Percentiles rank a stretch among this genome's conserved stretches.
These are phyloP conservation scores for Carex myosuroides DNA, from an alignment of 176 grass and related monocot genomes.

Conservation along the genomic window DNA sequence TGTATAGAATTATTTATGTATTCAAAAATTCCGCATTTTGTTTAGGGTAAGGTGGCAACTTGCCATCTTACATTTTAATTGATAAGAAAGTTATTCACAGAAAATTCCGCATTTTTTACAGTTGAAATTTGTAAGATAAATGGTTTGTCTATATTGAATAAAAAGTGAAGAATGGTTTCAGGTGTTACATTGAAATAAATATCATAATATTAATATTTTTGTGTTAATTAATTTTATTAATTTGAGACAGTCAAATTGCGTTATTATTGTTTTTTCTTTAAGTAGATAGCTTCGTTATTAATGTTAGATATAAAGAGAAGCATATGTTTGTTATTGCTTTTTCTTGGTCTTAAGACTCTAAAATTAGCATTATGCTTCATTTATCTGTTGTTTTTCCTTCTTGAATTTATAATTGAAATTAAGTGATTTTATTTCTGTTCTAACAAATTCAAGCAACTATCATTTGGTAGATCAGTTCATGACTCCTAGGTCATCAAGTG, in stretches of 20 bases:
- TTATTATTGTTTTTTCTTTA: background rate
- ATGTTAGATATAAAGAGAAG: background rate
- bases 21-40: background rate
- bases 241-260: background rate
- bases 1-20: background rate
- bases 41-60: too few species aligned
- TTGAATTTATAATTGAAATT: background rate
- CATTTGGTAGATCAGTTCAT: background rate
- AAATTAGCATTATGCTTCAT: background rate
- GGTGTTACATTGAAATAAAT: background rate
- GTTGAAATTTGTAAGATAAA: conserved; percentile 9
- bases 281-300: background rate
- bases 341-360: background rate
- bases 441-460: background rate
- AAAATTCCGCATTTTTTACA: background rate
- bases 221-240: background rate
- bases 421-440: background rate
- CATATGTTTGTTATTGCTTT: background rate
- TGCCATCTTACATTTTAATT: too few species aligned
- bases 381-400: background rate
- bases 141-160: background rate
- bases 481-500: background rate
- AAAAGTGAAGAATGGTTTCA: background rate
- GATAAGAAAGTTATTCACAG: too few species aligned
- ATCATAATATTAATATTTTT: background rate